These are phyloP conservation scores for Puccinia novopanici DNA, from an alignment of 1,284 basidiomycete genomes.

Conservation along the genomic window DNA sequence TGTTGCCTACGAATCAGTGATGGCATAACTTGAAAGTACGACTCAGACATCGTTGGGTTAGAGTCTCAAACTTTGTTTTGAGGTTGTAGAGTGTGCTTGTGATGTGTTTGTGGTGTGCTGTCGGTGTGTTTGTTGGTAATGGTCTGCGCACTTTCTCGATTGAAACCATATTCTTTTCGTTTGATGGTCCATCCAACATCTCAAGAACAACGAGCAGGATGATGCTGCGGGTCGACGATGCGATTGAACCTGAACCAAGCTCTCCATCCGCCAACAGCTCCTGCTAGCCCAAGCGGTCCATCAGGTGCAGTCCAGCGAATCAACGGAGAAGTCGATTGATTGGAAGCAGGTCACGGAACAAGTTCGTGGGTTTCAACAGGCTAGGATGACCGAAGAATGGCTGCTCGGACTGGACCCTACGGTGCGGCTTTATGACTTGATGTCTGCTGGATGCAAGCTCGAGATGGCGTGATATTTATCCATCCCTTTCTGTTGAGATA, in stretches of 20 bases:
- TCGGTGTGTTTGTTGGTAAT: too few species aligned
- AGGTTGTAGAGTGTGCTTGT: too few species aligned
- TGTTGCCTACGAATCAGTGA: too few species aligned
- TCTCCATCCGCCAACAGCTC: slow-evolving; percentile 6
- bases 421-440: slow-evolving; percentile 10
- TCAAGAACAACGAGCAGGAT: not conserved
- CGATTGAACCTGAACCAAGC: not conserved
- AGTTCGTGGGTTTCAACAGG: not conserved
- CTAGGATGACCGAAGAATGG: not conserved
- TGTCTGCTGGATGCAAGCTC: too few species aligned
- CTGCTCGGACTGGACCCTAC: slow-evolving; percentile 4
- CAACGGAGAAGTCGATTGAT: not conserved
- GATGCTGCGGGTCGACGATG: not conserved
- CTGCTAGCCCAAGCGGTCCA: slow-evolving; percentile 30
- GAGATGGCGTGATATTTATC: not conserved
- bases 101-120: too few species aligned
- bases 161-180: too few species aligned
- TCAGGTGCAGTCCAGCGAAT: not conserved
- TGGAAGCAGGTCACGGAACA: slow-evolving; percentile 14
- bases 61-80: too few species aligned
- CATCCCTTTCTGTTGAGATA: not conserved
- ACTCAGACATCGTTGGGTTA: too few species aligned
- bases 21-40: too few species aligned
- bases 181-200: too few species aligned
- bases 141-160: too few species aligned